Base-by-base conservation (phyloP, 1,284 basidiomycete species). In the Lentinus polychrous region DNA sequence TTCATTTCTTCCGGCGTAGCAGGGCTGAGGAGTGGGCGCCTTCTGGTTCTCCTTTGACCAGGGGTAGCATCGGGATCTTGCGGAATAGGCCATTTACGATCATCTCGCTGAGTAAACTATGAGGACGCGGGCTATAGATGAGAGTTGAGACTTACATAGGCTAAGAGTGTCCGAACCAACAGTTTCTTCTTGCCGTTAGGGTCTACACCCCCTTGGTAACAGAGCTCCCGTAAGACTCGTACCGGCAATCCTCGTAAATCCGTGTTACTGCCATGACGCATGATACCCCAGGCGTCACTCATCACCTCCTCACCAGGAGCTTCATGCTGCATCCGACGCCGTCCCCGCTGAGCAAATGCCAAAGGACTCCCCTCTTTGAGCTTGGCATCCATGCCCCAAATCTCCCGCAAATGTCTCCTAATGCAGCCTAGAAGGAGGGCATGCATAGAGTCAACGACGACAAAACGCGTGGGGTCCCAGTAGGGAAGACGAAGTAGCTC, bases 391-490 rank as follows among this genome's bases (percentile, higher is more conserved):
- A 40, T 40, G 10, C 20, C 20, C 39, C 39, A 40, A 6, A 40
- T 17, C 12, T 17, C 18, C 3, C 18, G 42, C 12, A 43, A 4
- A 32, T 52, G 50, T 8, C 12, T 14, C 23, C 18, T n/a, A 7
- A 50, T n/a, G n/a, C 32, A 17, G 4, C 45, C 43, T 4, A 46
- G 44, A 14, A 50, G 32, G 18, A 50, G 44, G 17, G 35, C 35
- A 48, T 73, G 71, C 70, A 72, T 72, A 0, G 66, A 51, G 44
- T 73, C 70, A 11, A 73, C 54, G 8, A 66, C 53, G 0, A 59
- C 54, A 48, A 59, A 63, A 3, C 43, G 44, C 2, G 61, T 55
- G 0, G 67, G 65, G 44, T 71, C 63, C 63, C 65, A 72, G 46
- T 72, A 71, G 0, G 64, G 65, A 0, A 73, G 54, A 1, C 62